Conservation (phyloP, 1,284 basidiomycete genomes). For the Sanghuangporus baumii region DNA sequence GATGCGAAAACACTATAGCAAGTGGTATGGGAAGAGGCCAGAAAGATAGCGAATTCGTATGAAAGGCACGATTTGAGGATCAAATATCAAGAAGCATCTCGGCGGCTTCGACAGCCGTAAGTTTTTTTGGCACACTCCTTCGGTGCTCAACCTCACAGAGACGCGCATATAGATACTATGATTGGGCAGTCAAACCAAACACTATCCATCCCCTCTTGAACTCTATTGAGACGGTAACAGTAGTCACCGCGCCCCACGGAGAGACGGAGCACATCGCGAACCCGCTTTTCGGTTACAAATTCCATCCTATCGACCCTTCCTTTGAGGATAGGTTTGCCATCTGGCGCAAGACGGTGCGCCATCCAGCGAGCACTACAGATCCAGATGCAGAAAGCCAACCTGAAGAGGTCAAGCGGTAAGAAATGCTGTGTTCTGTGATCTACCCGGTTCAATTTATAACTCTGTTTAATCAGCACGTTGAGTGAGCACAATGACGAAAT, state of each 20-base stretch:
- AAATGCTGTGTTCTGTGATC: too few relatives aligned
- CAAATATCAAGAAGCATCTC: constrained; percentile 34
- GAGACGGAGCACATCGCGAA: constrained; percentile 31
- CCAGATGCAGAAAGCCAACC: constrained; percentile 27
- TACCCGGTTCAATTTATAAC: too few relatives aligned
- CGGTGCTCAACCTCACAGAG: background rate
- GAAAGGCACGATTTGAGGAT: background rate
- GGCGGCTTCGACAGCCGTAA: constrained; percentile 35
- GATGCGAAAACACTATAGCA: constrained; percentile 29
- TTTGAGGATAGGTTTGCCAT: constrained; percentile 32
- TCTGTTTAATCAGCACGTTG: too few relatives aligned
- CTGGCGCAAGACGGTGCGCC: constrained; percentile 38
- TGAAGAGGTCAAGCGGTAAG: constrained; percentile 4
- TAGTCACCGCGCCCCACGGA: constrained; percentile 36
- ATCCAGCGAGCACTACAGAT: constrained; percentile 26
- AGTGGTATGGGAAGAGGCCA: constrained; percentile 36
- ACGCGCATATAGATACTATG: constrained; percentile 22
- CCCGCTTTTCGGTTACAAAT: constrained; percentile 39
- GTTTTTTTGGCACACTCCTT: background rate
- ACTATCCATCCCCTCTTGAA: constrained; percentile 37
- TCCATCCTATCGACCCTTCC: constrained; percentile 31
- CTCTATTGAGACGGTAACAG: constrained; percentile 32
- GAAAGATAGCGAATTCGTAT: constrained; percentile 27
- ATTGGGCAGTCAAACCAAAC: constrained; percentile 40
- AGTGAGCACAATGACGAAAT: too few relatives aligned